Conservation (phyloP, 768 basidiomycete species). For the Royoungia palumana region DNA sequence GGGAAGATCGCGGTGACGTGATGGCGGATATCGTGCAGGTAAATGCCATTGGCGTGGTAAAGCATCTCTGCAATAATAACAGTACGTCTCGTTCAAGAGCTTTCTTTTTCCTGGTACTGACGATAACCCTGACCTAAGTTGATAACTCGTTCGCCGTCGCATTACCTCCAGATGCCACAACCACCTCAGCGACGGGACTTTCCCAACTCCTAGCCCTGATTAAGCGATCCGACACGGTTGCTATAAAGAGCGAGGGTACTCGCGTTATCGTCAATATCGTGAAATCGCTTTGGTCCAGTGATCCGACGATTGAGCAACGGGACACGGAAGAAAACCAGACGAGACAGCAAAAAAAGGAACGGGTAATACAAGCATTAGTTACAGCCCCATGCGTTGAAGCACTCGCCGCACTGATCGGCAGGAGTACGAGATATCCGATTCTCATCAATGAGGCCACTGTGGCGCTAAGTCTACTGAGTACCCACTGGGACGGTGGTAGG, state of each 20-base stretch:
- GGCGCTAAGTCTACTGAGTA: slow-evolving; percentile 73
- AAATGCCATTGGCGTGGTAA: slow-evolving; percentile 81
- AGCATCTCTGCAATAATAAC: slow-evolving; percentile 79
- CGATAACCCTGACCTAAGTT: slow-evolving; percentile 24
- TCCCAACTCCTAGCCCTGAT: slow-evolving; percentile 71
- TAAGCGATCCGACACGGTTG: slow-evolving; percentile 73
- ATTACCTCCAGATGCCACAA: slow-evolving; percentile 37
- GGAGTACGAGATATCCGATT: slow-evolving; percentile 77
- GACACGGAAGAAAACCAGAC: slow-evolving; percentile 35
- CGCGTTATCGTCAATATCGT: slow-evolving; percentile 85
- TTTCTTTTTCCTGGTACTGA: slow-evolving; percentile 30
- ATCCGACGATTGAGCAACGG: slow-evolving; percentile 30
- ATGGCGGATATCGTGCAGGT: slow-evolving; percentile 87
- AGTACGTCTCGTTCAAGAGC: slow-evolving; percentile 42
- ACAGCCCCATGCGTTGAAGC: slow-evolving; percentile 55
- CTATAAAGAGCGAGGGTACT: slow-evolving; percentile 86
- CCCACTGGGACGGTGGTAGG: slow-evolving; percentile 63
- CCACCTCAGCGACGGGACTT: slow-evolving; percentile 47
- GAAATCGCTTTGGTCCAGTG: slow-evolving; percentile 69
- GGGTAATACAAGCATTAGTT: slow-evolving; percentile 50
- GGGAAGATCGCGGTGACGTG: slow-evolving; percentile 66
- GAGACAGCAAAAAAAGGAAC: slow-evolving; percentile 48
- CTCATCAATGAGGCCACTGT: slow-evolving; percentile 89
- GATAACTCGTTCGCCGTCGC: slow-evolving; percentile 52
- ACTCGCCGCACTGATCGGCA: slow-evolving; percentile 67